Evolutionary conservation across 345 rosid species (phyloP).

Genomic region (Rubroshorea leprosula): DNA sequence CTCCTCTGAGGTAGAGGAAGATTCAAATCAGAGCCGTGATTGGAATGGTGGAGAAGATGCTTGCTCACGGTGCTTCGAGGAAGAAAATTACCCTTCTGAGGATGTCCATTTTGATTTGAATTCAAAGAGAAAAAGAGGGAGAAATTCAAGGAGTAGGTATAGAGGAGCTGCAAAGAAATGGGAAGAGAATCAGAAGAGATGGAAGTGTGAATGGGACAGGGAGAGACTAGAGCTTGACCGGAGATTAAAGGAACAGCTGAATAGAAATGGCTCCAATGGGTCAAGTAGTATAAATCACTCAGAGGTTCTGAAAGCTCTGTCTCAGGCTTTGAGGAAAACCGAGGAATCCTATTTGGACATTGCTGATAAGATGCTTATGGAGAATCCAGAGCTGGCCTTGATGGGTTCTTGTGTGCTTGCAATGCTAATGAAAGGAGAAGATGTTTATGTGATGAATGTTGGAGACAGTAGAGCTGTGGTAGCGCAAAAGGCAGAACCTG

Average conservation of each 20-base stretch:
- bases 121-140: conserved; percentile 26
- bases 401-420: conserved; percentile 98
- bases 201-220: conserved; percentile 70
- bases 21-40: conserved; percentile 1
- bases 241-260: conserved; percentile 52
- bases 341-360: conserved; percentile 78
- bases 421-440: conserved; percentile 94
- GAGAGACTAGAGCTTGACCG: conserved; percentile 68
- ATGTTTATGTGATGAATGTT: conserved; percentile 89
- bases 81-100: conserved; percentile 32
- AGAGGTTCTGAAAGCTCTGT: conserved; percentile 74
- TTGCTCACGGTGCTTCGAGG: conserved; percentile 32
- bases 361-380: conserved; percentile 78
- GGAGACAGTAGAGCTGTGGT: conserved; percentile 92
- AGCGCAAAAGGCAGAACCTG: conserved; percentile 66
- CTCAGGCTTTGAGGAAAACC: conserved; percentile 75
- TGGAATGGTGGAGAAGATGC: conserved; percentile 15
- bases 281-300: conserved; percentile 35
- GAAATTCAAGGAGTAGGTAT: conserved; percentile 29
- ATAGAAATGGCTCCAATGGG: conserved; percentile 21
- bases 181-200: conserved; percentile 66
- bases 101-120: conserved; percentile 29
- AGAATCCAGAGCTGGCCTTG: conserved; percentile 86
- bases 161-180: conserved; percentile 42
- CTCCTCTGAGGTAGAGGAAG: conserved; percentile 8